Conservation (phyloP, 129 eudicot species). For the Erigeron canadensis region DNA sequence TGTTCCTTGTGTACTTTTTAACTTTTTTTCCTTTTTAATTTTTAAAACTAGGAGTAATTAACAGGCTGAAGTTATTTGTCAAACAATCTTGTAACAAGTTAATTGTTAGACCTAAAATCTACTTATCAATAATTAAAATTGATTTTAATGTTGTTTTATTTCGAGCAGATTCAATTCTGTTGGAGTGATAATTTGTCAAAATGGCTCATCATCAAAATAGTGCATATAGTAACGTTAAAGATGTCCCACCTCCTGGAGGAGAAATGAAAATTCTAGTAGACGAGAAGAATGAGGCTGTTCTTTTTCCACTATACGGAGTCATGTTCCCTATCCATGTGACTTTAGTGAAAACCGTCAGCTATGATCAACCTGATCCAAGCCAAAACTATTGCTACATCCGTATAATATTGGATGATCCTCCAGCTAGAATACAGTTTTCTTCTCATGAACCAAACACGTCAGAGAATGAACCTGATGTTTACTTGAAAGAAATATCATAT, state of each 20-base stretch:
- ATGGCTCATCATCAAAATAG: constrained; percentile 21
- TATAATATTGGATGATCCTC: constrained; percentile 40
- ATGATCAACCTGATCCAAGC: constrained; percentile 44
- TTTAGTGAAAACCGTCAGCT: constrained; percentile 37
- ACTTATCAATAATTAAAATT: too few species aligned
- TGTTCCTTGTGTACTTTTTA: too few species aligned
- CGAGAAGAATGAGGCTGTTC: neutral
- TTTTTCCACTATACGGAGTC: neutral
- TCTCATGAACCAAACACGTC: constrained; percentile 34
- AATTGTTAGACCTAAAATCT: too few species aligned
- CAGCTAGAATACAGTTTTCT: constrained; percentile 36
- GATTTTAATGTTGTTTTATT: too few species aligned
- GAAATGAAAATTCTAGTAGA: neutral
- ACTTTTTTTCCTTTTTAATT: too few species aligned
- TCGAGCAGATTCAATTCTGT: too few species aligned
- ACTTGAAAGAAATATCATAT: constrained; percentile 39
- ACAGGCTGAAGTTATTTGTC: too few species aligned
- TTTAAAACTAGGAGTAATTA: too few species aligned
- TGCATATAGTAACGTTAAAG: constrained; percentile 44
- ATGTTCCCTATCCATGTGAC: constrained; percentile 15
- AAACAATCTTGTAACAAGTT: too few species aligned
- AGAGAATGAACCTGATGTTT: constrained; percentile 37
- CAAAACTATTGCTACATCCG: constrained; percentile 38
- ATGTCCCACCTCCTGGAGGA: constrained; percentile 39
- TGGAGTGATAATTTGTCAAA: constrained; percentile 4